These are phyloP conservation scores for Cicer pinnatifidum DNA, from an alignment of 306 rosid species.

Conservation along the genomic window DNA sequence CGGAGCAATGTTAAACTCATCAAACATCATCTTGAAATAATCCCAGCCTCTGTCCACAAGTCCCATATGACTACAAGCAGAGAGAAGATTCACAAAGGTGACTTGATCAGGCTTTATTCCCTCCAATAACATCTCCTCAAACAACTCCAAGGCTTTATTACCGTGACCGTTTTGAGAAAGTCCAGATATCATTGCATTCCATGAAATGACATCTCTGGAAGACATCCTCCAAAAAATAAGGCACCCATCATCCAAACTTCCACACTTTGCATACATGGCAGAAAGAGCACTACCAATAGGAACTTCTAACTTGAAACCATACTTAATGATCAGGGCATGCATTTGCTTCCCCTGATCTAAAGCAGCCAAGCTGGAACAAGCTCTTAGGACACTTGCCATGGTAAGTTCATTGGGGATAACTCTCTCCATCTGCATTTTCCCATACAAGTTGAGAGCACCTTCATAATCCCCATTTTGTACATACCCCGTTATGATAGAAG, in stretches of 20 bases:
- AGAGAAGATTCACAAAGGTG: constrained; percentile 78
- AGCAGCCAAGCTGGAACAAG: constrained; percentile 82
- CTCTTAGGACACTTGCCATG: constrained; percentile 75
- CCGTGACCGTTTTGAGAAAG: constrained; percentile 83
- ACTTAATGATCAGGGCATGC: constrained; percentile 66
- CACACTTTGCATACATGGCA: constrained; percentile 89
- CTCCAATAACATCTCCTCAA: constrained; percentile 72
- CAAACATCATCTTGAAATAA: constrained; percentile 75
- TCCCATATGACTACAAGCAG: constrained; percentile 91
- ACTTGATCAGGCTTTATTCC: constrained; percentile 66
- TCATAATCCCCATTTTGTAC: constrained; percentile 77
- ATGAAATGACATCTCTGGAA: constrained; percentile 67
- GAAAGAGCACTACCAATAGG: constrained; percentile 89
- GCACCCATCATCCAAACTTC: constrained; percentile 70
- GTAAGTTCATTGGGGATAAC: constrained; percentile 74
- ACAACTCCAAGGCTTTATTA: constrained; percentile 66
- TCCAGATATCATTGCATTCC: constrained; percentile 96
- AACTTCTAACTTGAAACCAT: constrained; percentile 69
- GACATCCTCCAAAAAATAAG: constrained; percentile 71
- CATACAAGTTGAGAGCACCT: constrained; percentile 66
- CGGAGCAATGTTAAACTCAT: constrained; percentile 61
- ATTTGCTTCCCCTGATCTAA: constrained; percentile 88
- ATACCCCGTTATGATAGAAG: constrained; percentile 84
- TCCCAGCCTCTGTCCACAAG: constrained; percentile 67
- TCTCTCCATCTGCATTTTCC: constrained; percentile 74